Conservation (phyloP, 306 rosid genomes). For the Rosa persica region DNA sequence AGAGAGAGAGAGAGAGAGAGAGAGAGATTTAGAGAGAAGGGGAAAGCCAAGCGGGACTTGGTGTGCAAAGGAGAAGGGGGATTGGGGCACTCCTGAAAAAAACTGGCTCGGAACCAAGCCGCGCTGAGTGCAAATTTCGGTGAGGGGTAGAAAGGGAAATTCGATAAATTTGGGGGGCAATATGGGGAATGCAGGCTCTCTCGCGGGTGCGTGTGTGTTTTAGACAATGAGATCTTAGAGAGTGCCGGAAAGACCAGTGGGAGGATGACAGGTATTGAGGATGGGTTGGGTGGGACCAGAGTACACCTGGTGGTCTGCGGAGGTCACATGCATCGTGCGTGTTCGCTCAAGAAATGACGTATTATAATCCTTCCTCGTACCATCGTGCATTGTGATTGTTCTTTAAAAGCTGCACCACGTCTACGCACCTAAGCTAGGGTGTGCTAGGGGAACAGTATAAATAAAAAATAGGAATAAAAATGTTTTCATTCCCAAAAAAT, state of each 20-base stretch:
- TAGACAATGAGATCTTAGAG: constrained; percentile 16
- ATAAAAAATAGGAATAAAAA: no score
- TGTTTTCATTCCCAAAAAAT: no score
- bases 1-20: background rate
- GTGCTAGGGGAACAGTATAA: no score
- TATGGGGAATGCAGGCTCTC: background rate
- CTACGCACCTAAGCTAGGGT: background rate
- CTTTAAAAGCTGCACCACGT: background rate
- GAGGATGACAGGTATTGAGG: constrained; percentile 5
- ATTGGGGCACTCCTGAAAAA: constrained; percentile 21
- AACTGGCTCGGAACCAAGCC: constrained; percentile 22
- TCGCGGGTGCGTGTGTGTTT: background rate
- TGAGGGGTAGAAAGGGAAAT: constrained; percentile 2
- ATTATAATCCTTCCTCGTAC: constrained; percentile 15
- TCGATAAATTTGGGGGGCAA: background rate
- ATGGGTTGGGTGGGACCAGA: background rate
- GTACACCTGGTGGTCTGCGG: background rate
- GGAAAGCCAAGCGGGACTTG: constrained; percentile 13
- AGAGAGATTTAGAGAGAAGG: background rate
- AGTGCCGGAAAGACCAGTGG: background rate
- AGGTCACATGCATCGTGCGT: constrained; percentile 29
- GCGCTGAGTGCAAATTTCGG: constrained; percentile 15
- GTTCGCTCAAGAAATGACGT: background rate
- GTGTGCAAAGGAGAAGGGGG: constrained; percentile 18
- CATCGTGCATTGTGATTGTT: no score